Evolutionary conservation across 2,329 filamentous ascomycete species (phyloP).

Genomic region (Harringtonia aguacate): DNA sequence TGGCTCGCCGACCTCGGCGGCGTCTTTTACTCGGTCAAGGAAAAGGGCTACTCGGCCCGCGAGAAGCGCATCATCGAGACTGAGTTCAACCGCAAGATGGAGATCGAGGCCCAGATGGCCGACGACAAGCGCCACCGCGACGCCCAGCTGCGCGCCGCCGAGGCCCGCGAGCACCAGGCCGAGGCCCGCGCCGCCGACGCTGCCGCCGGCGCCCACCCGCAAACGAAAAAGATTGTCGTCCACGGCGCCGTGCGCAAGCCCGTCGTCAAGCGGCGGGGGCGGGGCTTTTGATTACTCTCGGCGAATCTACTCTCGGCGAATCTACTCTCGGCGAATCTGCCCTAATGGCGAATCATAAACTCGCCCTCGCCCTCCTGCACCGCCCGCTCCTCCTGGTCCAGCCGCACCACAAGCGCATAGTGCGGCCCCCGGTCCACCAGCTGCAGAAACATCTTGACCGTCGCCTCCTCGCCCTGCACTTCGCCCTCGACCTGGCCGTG

Average conservation of each 20-base stretch:
- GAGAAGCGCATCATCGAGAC: constrained; percentile 82
- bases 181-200: constrained; percentile 25
- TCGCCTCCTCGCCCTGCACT: constrained; percentile 62
- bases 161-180: constrained; percentile 33
- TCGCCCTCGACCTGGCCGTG: constrained; percentile 69
- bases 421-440: constrained; percentile 66
- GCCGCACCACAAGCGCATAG: constrained; percentile 59
- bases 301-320: constrained; percentile 1
- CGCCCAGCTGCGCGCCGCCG: constrained; percentile 39
- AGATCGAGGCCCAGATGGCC: constrained; percentile 88
- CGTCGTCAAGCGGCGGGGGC: constrained; percentile 42
- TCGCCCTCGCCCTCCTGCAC: constrained; percentile 54
- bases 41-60: constrained; percentile 86
- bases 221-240: constrained; percentile 47
- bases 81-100: constrained; percentile 86
- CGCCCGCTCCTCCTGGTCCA: constrained; percentile 59
- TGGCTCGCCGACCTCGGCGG: constrained; percentile 95
- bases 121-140: constrained; percentile 66
- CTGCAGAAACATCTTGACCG: constrained; percentile 59
- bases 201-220: constrained; percentile 16
- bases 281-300: constrained; percentile 39
- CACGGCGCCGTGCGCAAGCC: constrained; percentile 53
- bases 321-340: constrained; percentile 1
- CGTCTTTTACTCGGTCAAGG: constrained; percentile 94
- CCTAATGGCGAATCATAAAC: constrained; percentile 45